Conservation (phyloP, 1,139 yeast genomes). For the Scheffersomyces titani region DNA sequence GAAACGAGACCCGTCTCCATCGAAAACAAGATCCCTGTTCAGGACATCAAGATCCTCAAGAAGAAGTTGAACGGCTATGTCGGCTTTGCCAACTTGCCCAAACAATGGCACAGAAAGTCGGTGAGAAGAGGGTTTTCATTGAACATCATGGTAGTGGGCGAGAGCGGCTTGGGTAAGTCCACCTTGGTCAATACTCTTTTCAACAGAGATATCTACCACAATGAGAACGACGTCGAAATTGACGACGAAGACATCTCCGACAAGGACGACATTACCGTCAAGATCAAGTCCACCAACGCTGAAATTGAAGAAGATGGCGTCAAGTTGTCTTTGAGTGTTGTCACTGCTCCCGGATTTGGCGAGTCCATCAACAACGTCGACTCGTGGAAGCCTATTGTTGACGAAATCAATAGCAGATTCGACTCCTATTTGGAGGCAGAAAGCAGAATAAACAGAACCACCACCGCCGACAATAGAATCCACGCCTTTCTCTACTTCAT, state of each 20-base stretch:
- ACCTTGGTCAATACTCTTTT: slow-evolving; percentile 91
- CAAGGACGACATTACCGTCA: slow-evolving; percentile 35
- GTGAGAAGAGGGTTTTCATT: slow-evolving; percentile 92
- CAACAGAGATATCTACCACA: slow-evolving; percentile 65
- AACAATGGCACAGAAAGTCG: slow-evolving; percentile 97
- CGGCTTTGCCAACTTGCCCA: slow-evolving; percentile 97
- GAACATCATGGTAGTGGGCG: slow-evolving; percentile 89
- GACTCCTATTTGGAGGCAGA: slow-evolving; percentile 90
- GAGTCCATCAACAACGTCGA: slow-evolving; percentile 85
- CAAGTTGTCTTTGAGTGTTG: slow-evolving; percentile 76
- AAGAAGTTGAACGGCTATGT: slow-evolving; percentile 90
- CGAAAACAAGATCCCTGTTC: slow-evolving; percentile 7
- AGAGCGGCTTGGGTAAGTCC: slow-evolving; percentile 90
- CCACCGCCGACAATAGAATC: slow-evolving; percentile 71
- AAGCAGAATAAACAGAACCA: slow-evolving; percentile 79
- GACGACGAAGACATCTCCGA: slow-evolving; percentile 18
- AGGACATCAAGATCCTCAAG: slow-evolving; percentile 62
- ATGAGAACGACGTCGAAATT: slow-evolving; percentile 12
- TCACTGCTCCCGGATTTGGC: slow-evolving; percentile 95
- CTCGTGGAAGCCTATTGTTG: slow-evolving; percentile 92
- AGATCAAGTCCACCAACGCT: slow-evolving; percentile 66
- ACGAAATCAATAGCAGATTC: slow-evolving; percentile 83
- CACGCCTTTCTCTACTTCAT: slow-evolving; percentile 89
- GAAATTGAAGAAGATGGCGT: slow-evolving; percentile 94
- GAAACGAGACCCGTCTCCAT: not conserved